Percentiles rank a stretch among this genome's conserved stretches.
Conservation (phyloP, 2,329 filamentous ascomycete genomes). For the Dryadomyces sulphureus region DNA sequence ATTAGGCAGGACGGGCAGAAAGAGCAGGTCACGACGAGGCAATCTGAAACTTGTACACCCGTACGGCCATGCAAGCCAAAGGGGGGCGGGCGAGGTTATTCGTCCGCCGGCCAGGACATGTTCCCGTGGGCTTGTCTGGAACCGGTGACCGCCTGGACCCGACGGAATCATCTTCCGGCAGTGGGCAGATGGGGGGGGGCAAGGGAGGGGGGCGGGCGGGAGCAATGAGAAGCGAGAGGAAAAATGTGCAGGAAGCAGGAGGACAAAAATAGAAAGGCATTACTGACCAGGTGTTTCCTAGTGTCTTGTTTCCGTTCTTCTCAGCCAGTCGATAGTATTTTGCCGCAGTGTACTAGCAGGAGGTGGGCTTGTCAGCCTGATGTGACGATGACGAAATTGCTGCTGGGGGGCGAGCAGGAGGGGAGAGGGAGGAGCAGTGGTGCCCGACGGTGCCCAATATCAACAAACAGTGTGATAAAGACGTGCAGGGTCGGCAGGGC, state of each 20-base stretch:
- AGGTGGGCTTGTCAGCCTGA: slow-evolving; percentile 30
- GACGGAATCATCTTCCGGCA: not conserved
- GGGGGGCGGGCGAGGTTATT: too few species aligned
- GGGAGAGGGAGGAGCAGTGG: not conserved
- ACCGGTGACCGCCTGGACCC: not conserved
- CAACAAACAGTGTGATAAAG: not conserved
- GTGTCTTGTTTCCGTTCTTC: slow-evolving; percentile 70
- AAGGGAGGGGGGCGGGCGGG: too few species aligned
- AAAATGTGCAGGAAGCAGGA: not conserved
- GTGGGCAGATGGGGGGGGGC: not conserved
- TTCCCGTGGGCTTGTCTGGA: not conserved
- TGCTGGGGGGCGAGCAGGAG: not conserved
- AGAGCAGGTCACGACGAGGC: not conserved
- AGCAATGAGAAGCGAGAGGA: slow-evolving; percentile 10
- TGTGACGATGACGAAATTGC: slow-evolving; percentile 17
- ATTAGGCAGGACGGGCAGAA: not conserved
- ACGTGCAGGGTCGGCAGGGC: not conserved
- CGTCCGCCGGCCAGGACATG: too few species aligned
- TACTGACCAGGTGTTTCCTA: slow-evolving; percentile 80
- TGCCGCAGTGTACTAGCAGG: slow-evolving; percentile 55
- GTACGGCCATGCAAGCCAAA: too few species aligned
- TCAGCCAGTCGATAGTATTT: slow-evolving; percentile 89
- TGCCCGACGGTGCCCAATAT: not conserved
- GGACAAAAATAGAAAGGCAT: slow-evolving; percentile 4
- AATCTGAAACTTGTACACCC: not conserved